Percentiles rank a stretch among this genome's conserved stretches.
These are phyloP conservation scores for Fusarium tjaetaba DNA, from an alignment of 2,329 filamentous ascomycete species.

Conservation along the genomic window DNA sequence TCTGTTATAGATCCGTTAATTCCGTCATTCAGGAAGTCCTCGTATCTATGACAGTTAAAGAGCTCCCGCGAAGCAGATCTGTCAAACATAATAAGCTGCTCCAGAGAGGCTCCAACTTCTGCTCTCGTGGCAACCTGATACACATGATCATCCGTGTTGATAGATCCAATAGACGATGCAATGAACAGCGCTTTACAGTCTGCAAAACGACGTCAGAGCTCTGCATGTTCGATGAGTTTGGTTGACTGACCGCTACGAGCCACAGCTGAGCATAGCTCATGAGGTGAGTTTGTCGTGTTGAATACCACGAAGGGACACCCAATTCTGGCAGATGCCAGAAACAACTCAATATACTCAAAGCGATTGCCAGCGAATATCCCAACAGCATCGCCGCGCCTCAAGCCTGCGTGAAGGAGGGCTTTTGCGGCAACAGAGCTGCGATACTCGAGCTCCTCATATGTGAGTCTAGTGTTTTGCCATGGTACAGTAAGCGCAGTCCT, in stretches of 20 bases:
- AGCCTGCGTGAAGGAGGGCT: not conserved
- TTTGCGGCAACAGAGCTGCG: not conserved
- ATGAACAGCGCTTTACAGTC: not conserved
- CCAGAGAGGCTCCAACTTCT: not conserved
- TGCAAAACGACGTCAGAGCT: not conserved
- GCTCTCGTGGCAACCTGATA: not conserved
- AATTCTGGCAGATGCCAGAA: not conserved
- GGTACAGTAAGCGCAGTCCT: not conserved
- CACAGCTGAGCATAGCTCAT: not conserved
- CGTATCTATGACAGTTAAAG: not conserved
- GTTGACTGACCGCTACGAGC: not conserved
- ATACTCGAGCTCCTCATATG: not conserved
- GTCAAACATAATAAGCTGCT: not conserved
- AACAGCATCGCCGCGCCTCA: not conserved
- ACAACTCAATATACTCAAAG: not conserved
- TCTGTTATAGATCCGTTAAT: too few species aligned
- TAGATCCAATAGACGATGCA: not conserved
- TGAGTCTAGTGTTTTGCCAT: not conserved
- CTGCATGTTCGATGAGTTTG: rapidly evolving
- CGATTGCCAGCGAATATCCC: not conserved
- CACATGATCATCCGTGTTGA: not conserved
- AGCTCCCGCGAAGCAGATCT: not conserved
- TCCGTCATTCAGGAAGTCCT: not conserved
- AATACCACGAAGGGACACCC: not conserved
- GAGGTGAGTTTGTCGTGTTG: not conserved